Base-by-base conservation (phyloP, 83 land plant genomes). In the Isoetes engelmannii region DNA sequence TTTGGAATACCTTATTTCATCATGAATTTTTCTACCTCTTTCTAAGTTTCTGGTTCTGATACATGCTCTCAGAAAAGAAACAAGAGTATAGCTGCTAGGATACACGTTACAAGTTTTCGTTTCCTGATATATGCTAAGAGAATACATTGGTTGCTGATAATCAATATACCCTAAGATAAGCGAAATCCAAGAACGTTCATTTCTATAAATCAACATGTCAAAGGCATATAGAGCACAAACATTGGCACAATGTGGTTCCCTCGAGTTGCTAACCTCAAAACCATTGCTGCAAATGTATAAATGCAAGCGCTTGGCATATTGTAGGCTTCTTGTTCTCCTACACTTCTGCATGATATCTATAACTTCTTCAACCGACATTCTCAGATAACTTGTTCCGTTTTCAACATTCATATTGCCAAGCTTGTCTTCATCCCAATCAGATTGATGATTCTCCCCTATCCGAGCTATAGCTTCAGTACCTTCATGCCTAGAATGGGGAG, bases 161-260 rank as follows among this genome's bases (percentile, higher is more conserved):
- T 63, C 65, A 17, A n/a, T 63, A 17, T 47, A 63, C 28, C 65
- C 65, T 63, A 43, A 47, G 6, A 63, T 63, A n/a, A 4, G 2
- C 0, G 65, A 63, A 42, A 44, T 63, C 65, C 65, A 63, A 37
- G 65, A 63, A 47, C 0, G n/a, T n/a, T 63, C 65, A 21, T 63
- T 37, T 6, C 7, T 2, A 37, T 7, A 6, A 37, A 21, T 0
- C 28, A 63, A 63, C 28, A 8, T 44, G 7, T 63, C n/a, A n/a
- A 63, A 42, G 65, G 45, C 65, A 28, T 4, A 4, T 42, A 2
- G 41, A 13, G 65, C 65, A 63, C 65, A 63, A 63, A 21, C 28
- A 37, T 63, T 63, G 65, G 28, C 7, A 63, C 65, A 7, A 63
- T 6, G n/a, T 28, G 45, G 28, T 63, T 63, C 37, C 65, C 47